Evolutionary conservation across 2,329 filamentous ascomycete species (phyloP), one percentile per base, ranked within the genome.

Genomic region (Huntiella savannae): DNA sequence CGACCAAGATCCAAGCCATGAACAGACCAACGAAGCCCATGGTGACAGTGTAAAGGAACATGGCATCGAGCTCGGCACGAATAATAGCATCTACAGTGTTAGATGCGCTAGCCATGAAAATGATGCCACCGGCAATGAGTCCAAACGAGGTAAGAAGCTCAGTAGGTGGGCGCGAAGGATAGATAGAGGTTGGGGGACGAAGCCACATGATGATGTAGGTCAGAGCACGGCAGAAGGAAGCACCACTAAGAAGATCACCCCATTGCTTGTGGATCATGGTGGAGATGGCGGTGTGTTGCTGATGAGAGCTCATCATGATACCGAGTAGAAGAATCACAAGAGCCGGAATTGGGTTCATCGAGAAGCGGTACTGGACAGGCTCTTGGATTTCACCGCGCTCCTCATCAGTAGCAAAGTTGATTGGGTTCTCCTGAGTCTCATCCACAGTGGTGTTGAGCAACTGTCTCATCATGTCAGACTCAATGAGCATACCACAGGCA

Each of bases 261-360:
- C 88, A 96, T 61, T 95, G 87, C 57, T 79, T 79, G 63, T 96
- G 88, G 42, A 96, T 73, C 83, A 91, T 94, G 53, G 77, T 83
- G 7, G 85, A 88, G 40, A 86, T 71, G 79, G 85, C 84, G 50
- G 77, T 82, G 22, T 68, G 60, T 59, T 94, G 87, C 49, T 88
- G 83, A 61, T 96, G 88, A 19, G 82, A 85, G 57, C 81, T 81
- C 88, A 96, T 96, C 82, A 94, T 91, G 58, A 87, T 74, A 33
- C 91, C 91, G 1, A 95, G 68, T 1, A 95, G 67, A 49, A 95
- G 67, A 53, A 96, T 88, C 42, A 94, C 74, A 3, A 96, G 68
- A 1, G 79, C 83, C 0, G 88, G 91, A 54, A 96, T 74, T 0
- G 87, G 88, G 59, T 96, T 95, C 58, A 91, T 69, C 1, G 87